Evolutionary conservation across 2,329 filamentous ascomycete species (phyloP).

Genomic region (Pseudogymnoascus sp.): DNA sequence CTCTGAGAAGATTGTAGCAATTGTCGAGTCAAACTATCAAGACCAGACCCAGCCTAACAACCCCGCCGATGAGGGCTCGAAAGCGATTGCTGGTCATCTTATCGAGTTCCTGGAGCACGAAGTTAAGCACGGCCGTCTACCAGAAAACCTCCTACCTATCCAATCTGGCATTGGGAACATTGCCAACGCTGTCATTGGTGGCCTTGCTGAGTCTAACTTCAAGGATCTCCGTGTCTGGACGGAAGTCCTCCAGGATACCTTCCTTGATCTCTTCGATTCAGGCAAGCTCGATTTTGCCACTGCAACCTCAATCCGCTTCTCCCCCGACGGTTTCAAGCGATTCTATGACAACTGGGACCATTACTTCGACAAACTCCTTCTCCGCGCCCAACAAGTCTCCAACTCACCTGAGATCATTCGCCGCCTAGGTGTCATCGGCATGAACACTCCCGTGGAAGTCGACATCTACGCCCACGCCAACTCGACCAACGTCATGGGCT

Average conservation of each 20-base stretch:
- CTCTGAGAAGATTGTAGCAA: constrained; percentile 72
- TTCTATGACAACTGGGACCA: constrained; percentile 81
- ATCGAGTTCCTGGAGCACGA: constrained; percentile 85
- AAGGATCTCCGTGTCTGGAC: constrained; percentile 87
- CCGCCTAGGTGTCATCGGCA: constrained; percentile 77
- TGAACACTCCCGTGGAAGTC: constrained; percentile 92
- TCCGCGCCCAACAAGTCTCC: constrained; percentile 79
- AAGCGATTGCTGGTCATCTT: constrained; percentile 66
- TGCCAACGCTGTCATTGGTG: constrained; percentile 83
- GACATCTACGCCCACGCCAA: constrained; percentile 94
- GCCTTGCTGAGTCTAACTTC: constrained; percentile 73
- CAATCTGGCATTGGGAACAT: constrained; percentile 91
- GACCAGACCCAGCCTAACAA: constrained; percentile 68
- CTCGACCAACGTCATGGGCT: constrained; percentile 81
- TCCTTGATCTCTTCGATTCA: constrained; percentile 85
- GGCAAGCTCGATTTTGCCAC: constrained; percentile 84
- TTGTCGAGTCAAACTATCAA: constrained; percentile 77
- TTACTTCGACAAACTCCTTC: constrained; percentile 73
- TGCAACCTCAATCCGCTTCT: constrained; percentile 83
- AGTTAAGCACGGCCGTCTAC: constrained; percentile 67
- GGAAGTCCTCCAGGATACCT: constrained; percentile 85
- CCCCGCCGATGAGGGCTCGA: constrained; percentile 63
- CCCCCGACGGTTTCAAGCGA: constrained; percentile 79
- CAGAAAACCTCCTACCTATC: constrained; percentile 66
- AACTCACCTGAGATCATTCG: constrained; percentile 89